phyloP scores from a whole-genome alignment of 1,284 basidiomycete species.

The Ceratobasidium sp. region DNA sequence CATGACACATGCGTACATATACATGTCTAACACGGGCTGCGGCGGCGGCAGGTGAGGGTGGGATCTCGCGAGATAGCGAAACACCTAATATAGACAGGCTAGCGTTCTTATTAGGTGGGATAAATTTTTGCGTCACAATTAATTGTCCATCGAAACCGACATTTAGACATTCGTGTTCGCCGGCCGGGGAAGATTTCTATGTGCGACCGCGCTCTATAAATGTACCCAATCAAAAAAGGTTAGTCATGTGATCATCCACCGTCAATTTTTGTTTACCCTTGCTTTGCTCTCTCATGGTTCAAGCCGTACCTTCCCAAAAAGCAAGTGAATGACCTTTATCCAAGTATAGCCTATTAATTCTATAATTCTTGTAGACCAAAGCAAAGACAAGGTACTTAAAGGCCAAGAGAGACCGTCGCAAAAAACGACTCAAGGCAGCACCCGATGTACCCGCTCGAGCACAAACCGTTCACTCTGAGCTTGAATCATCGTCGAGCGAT shows the following conservation, averaged over 20 bases:
- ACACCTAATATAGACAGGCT: no score
- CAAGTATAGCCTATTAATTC: background rate
- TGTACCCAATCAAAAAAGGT: no score
- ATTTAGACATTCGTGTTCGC: no score
- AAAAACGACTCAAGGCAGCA: conserved; percentile 62
- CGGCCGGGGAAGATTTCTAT: no score
- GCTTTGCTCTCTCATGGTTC: conserved; percentile 33
- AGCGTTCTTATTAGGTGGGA: no score
- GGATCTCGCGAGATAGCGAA: no score
- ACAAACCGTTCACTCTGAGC: conserved; percentile 40
- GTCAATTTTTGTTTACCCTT: conserved; percentile 21
- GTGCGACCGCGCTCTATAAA: no score
- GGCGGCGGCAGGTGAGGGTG: no score
- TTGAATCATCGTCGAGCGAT: conserved; percentile 42
- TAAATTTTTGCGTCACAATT: no score
- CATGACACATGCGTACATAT: no score
- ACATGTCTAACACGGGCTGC: no score
- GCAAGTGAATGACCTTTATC: background rate
- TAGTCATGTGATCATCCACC: background rate
- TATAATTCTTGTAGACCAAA: conserved; percentile 60
- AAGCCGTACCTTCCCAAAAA: conserved; percentile 14
- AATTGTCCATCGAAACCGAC: no score
- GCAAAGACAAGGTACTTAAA: conserved; percentile 75
- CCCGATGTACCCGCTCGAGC: conserved; percentile 55
- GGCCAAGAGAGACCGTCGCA: conserved; percentile 72